These are phyloP conservation scores for Larix sibirica DNA, from an alignment of 83 land plant genomes.

Conservation along the genomic window DNA sequence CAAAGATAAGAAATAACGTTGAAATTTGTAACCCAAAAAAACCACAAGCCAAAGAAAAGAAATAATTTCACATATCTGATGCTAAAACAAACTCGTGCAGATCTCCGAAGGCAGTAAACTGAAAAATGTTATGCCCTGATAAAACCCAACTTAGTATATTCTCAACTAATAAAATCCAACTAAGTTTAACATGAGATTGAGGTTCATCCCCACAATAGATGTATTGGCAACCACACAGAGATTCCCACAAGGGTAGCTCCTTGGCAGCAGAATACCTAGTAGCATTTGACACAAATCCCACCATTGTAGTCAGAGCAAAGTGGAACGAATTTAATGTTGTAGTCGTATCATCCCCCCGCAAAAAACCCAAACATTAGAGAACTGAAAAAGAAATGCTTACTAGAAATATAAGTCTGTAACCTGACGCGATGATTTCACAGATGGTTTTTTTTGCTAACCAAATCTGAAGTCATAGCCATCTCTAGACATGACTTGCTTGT, in stretches of 20 bases:
- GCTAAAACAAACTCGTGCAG: neutral
- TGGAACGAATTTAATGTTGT: conserved; percentile 78
- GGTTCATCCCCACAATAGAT: conserved; percentile 77
- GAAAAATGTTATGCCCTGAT: conserved; percentile 32
- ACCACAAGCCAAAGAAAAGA: neutral
- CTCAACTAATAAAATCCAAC: conserved; percentile 69
- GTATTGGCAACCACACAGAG: conserved; percentile 56
- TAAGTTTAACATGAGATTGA: conserved; percentile 68
- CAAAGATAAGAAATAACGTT: conserved; percentile 29
- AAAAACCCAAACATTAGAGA: conserved; percentile 64
- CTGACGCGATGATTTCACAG: neutral
- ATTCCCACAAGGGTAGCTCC: conserved; percentile 79
- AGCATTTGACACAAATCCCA: conserved; percentile 70
- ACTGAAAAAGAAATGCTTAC: conserved; percentile 30
- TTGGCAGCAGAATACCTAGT: conserved; percentile 63
- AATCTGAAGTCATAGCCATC: conserved; percentile 22
- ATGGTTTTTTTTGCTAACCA: neutral
- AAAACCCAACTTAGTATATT: conserved; percentile 63
- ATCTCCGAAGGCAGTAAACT: neutral
- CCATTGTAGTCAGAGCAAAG: conserved; percentile 67
- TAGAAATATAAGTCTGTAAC: no score
- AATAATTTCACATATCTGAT: neutral
- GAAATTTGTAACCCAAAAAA: conserved; percentile 50
- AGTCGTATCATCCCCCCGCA: conserved; percentile 49
- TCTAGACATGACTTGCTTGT: conserved; percentile 28